A percentile compares a stretch with the other conserved stretches of the same genome.
These are phyloP conservation scores for Saturnispora silvae DNA, from an alignment of 805 yeast species.

Conservation along the genomic window DNA sequence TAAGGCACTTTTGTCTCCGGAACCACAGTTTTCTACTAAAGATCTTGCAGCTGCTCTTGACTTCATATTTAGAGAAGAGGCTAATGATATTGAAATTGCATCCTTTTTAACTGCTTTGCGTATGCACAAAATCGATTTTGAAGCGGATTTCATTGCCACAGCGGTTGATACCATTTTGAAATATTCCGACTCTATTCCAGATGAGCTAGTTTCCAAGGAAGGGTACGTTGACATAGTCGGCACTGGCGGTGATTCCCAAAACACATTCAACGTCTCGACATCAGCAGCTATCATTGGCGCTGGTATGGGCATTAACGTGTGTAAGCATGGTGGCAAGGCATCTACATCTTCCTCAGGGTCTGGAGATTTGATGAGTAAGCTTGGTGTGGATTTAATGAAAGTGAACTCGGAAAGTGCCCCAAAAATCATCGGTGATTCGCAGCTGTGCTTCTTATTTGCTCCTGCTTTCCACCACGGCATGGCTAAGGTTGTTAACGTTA, in stretches of 20 bases:
- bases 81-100: conserved; percentile 60
- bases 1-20: conserved; percentile 48
- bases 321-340: conserved; percentile 97
- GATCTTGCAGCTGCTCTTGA: conserved; percentile 59
- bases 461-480: conserved; percentile 92
- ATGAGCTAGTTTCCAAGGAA: conserved; percentile 31
- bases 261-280: conserved; percentile 93
- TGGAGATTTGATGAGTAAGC: conserved; percentile 69
- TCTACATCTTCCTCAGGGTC: conserved; percentile 89
- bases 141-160: conserved; percentile 72
- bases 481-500: conserved; percentile 69
- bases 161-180: conserved; percentile 71
- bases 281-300: conserved; percentile 91
- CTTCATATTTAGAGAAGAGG: conserved; percentile 47
- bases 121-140: conserved; percentile 64
- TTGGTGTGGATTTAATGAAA: conserved; percentile 75
- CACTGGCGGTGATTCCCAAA: conserved; percentile 98
- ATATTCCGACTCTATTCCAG: conserved; percentile 47
- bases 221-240: conserved; percentile 88
- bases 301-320: conserved; percentile 71
- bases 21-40: conserved; percentile 50
- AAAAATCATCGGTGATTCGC: conserved; percentile 36
- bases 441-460: conserved; percentile 71
- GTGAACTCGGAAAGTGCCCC: conserved; percentile 59
- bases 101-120: conserved; percentile 75